Base-by-base conservation (phyloP, 2,329 filamentous ascomycete species). In the Polytolypa hystricis region DNA sequence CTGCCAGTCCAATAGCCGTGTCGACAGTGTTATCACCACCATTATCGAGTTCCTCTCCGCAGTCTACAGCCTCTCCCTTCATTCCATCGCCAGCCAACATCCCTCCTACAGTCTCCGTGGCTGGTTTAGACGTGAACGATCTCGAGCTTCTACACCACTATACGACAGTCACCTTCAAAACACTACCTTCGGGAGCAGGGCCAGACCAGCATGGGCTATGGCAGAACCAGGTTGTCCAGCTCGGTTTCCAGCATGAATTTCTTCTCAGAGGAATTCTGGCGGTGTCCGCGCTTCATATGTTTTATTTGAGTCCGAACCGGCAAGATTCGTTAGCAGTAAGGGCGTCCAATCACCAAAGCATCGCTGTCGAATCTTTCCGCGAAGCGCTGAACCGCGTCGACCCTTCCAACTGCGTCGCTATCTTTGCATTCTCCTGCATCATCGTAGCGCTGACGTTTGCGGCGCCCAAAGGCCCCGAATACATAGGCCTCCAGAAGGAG, bases 241-340 rank as follows among this genome's bases (percentile, higher is more conserved):
- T 55, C 10, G 54, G 54, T 4, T 58, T 64, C 44, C 49, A 56
- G 18, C 54, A 61, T 42, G 50, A 57, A 14, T 62, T 60, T 31
- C 52, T 64, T 12, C 54, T 64, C 10, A 50, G 59, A 30, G 54
- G 52, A 17, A 47, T 60, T 17, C 51, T 64, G 7, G 57, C 60
- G 14, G 49, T 62, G 8, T 51, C 57, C 8, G 59, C 59, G 11
- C 48, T 62, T 9, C 61, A 64, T 35, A 44, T 61, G 4, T 50
- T 49, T 25, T 50, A 54, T 32, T 47, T 63, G 2, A 48, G 55
- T 30, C 49, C 49, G 5, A 37, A 44, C n/a, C 42, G 42, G 26
- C 48, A 40, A 27, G 47, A 47, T 11, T 38, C 45, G 16, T 47
- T 51, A 20, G 44, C 44, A 4, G 25, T 54, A 16, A 46, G 47